Percentiles rank a stretch among this genome's conserved stretches.
Conservation (phyloP, 1,284 basidiomycete genomes). For the Sanghuangporus sanghuang region DNA sequence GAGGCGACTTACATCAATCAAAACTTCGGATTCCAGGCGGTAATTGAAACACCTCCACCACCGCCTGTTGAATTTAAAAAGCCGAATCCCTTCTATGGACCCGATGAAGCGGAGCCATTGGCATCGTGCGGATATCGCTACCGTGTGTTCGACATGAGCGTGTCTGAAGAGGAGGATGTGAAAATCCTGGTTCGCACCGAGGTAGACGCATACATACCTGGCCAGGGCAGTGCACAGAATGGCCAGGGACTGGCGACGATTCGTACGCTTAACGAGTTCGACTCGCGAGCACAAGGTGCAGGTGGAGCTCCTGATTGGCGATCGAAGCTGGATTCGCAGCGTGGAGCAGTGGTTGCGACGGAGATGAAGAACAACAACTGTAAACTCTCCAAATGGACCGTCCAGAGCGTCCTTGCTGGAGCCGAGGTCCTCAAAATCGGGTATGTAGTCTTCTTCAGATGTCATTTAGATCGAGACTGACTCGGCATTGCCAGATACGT, state of each 20-base stretch:
- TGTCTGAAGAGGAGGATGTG: conserved; percentile 87
- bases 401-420: conserved; percentile 93
- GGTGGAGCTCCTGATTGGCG: conserved; percentile 98
- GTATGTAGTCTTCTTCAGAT: conserved; percentile 38
- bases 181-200: conserved; percentile 94
- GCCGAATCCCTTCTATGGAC: conserved; percentile 94
- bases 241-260: conserved; percentile 87
- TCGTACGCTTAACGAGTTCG: conserved; percentile 96
- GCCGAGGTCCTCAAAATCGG: conserved; percentile 98
- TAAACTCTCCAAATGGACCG: conserved; percentile 97
- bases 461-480: conserved; percentile 4
- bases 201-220: conserved; percentile 84
- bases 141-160: conserved; percentile 90
- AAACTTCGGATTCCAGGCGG: conserved; percentile 97
- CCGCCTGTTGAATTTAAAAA: conserved; percentile 69
- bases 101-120: conserved; percentile 91
- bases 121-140: conserved; percentile 97
- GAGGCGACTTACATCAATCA: conserved; percentile 99
- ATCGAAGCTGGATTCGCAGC: conserved; percentile 90
- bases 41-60: conserved; percentile 66
- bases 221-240: conserved; percentile 57
- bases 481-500: conserved; percentile 60
- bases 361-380: conserved; percentile 99
- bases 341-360: conserved; percentile 96
- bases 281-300: conserved; percentile 84